These are phyloP conservation scores for Trametes elegans DNA, from an alignment of 768 basidiomycete genomes.

Conservation along the genomic window DNA sequence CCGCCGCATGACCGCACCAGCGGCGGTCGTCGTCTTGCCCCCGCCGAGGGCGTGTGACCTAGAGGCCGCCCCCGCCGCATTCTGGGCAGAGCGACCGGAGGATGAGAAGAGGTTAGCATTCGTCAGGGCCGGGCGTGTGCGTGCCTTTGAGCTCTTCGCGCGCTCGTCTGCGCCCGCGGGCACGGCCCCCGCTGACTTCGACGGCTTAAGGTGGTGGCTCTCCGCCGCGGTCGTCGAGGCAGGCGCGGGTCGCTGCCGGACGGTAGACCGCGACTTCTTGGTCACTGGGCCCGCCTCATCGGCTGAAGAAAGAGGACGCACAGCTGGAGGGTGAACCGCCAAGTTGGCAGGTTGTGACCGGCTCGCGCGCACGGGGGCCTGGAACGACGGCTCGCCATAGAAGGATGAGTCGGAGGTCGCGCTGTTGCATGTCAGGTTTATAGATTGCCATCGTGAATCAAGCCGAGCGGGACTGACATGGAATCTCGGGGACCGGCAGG, in stretches of 20 bases:
- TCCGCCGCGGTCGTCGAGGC: constrained; percentile 30
- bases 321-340: constrained; percentile 44
- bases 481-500: constrained; percentile 57
- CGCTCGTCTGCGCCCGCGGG: constrained; percentile 50
- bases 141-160: constrained; percentile 75
- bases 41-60: constrained; percentile 41
- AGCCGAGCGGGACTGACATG: constrained; percentile 42
- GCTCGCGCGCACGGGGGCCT: constrained; percentile 34
- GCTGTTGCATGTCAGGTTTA: constrained; percentile 32
- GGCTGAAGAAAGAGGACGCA: constrained; percentile 76
- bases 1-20: constrained; percentile 62
- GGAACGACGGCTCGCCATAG: constrained; percentile 58
- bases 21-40: constrained; percentile 39
- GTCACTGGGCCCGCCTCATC: constrained; percentile 78
- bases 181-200: constrained; percentile 48
- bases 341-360: constrained; percentile 32
- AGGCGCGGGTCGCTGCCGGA: constrained; percentile 47
- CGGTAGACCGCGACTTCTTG: constrained; percentile 71
- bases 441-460: background rate
- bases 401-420: constrained; percentile 55
- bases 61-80: constrained; percentile 58
- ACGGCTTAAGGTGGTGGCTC: constrained; percentile 40
- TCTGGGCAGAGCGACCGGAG: constrained; percentile 77
- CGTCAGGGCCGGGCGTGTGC: constrained; percentile 84
- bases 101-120: constrained; percentile 89